Percentiles rank a stretch among this genome's conserved stretches.
Evolutionary conservation across 176 grass and related monocot species (phyloP).

Genomic region (Neostapfia colusana): DNA sequence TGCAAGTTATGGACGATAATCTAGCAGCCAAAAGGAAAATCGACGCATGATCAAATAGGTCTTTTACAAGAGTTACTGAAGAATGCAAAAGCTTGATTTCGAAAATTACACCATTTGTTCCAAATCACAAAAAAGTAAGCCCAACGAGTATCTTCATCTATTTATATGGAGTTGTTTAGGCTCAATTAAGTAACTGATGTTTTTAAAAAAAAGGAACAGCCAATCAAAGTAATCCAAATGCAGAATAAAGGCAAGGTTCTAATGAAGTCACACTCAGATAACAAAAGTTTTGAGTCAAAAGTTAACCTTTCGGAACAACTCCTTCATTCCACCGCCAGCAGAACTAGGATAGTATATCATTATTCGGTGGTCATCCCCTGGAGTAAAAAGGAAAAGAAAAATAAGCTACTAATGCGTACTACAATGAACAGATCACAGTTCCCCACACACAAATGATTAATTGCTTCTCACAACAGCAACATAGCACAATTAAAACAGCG

Average conservation of each 20-base stretch:
- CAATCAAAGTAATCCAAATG: slow-evolving; percentile 15
- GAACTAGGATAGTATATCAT: slow-evolving; percentile 99
- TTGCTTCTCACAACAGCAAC: slow-evolving; percentile 10
- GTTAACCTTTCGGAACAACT: slow-evolving; percentile 87
- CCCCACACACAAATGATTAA: background rate
- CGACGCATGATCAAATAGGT: slow-evolving; percentile 7
- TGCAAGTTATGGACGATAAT: background rate
- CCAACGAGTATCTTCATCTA: background rate
- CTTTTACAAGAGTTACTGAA: slow-evolving; percentile 4
- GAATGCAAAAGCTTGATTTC: slow-evolving; percentile 5
- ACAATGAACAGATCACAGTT: slow-evolving; percentile 10
- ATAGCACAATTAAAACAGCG: background rate
- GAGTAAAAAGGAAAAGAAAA: slow-evolving; percentile 4
- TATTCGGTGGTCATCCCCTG: slow-evolving; percentile 96
- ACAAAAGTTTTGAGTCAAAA: slow-evolving; percentile 15
- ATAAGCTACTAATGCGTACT: slow-evolving; percentile 1
- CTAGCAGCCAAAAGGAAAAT: background rate
- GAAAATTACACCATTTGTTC: slow-evolving; percentile 28
- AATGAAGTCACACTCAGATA: slow-evolving; percentile 19
- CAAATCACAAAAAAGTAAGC: background rate
- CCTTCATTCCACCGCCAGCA: slow-evolving; percentile 99
- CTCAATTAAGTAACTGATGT: slow-evolving; percentile 12
- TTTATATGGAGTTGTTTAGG: slow-evolving; percentile 17
- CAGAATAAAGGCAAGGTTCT: background rate
- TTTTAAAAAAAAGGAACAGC: background rate